Evolutionary conservation across 1,139 yeast species (phyloP), one percentile per base, ranked within the genome.

Genomic region (Oligophagozyma castellii): DNA sequence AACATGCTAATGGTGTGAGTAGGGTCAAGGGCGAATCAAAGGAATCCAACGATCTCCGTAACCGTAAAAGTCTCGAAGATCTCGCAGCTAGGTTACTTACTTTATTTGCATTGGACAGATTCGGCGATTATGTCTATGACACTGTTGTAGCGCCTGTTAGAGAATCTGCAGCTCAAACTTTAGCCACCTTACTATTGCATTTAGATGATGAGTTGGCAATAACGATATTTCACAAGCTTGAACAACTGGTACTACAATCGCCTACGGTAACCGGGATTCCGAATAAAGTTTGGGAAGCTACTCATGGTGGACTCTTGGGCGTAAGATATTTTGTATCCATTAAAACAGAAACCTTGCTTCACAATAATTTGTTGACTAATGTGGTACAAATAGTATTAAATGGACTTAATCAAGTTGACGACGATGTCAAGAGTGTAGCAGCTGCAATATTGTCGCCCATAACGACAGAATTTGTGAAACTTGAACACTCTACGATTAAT

Each of bases 101-200:
- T 10, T 62, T 92, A 13, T 83, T 92, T 55, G 92, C 95, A 3
- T 63, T 89, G 33, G 99, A 92, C 55, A 61, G 96, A 45, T 92
- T 92, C 56, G 98, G 96, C 32, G 99, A 92, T 56, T 92, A 81
- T 52, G 94, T 92, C 22, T 79, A 94, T 27, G 99, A 92, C 51
- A 92, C 94, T 5, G 99, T 92, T 11, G 93, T 92, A 23, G 98
- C 96, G 0, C 99, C 99, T 0, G 96, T 92, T 3, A 64, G 98
- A 45, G 99, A 92, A 56, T 83, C 95, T 15, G 83, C 92, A 18
- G 95, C 95, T 0, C 99, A 92, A 55, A 73, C 95, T 0, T 56
- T 92, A 29, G 98, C 95, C 16, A 95, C 95, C 1, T 59, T 89
- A 28, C 59, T 89, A 28, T 61, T 77, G 18, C 93, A 84, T 56